A percentile compares a stretch with the other conserved stretches of the same genome.
These are phyloP conservation scores for Phytopythium aichiense DNA, from an alignment of 352 stramenopile genomes.

Conservation along the genomic window DNA sequence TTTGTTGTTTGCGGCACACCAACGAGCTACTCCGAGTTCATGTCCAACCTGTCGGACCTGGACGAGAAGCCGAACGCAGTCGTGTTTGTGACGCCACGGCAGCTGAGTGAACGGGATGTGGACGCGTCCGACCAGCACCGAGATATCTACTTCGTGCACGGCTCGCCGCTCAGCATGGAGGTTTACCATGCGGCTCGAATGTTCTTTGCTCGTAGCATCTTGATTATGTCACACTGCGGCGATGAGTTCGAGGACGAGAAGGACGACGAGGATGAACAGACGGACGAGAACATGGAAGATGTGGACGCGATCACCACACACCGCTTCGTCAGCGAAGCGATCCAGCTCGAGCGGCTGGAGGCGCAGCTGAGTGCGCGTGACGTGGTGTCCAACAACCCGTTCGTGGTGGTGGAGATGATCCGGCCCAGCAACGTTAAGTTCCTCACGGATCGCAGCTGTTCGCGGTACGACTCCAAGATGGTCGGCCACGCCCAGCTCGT, in stretches of 20 bases:
- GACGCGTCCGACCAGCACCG: constrained; percentile 36
- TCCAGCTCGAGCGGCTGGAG: constrained; percentile 33
- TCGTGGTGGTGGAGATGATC: constrained; percentile 70
- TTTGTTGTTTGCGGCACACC: constrained; percentile 70
- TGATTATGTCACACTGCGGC: constrained; percentile 68
- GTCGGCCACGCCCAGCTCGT: constrained; percentile 28
- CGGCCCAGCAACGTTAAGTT: constrained; percentile 72
- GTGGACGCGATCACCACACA: constrained; percentile 76
- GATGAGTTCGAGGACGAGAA: constrained; percentile 30
- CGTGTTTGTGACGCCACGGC: constrained; percentile 53
- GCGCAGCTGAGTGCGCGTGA: constrained; percentile 12
- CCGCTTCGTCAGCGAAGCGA: constrained; percentile 69
- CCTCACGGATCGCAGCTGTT: constrained; percentile 44
- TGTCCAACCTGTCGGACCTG: constrained; percentile 46
- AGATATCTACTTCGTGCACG: constrained; percentile 64
- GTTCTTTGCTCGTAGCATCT: constrained; percentile 51
- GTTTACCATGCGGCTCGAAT: constrained; percentile 55
- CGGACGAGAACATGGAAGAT: constrained; percentile 74
- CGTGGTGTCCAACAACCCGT: constrained; percentile 24
- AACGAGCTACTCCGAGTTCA: constrained; percentile 51
- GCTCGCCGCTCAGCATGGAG: constrained; percentile 58
- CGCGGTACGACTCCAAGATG: constrained; percentile 35
- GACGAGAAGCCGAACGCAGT: constrained; percentile 30
- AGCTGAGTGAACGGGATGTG: constrained; percentile 47
- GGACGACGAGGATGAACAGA: constrained; percentile 24